Evolutionary conservation across 1,284 basidiomycete species (phyloP).

Genomic region (Inonotus obliquus): DNA sequence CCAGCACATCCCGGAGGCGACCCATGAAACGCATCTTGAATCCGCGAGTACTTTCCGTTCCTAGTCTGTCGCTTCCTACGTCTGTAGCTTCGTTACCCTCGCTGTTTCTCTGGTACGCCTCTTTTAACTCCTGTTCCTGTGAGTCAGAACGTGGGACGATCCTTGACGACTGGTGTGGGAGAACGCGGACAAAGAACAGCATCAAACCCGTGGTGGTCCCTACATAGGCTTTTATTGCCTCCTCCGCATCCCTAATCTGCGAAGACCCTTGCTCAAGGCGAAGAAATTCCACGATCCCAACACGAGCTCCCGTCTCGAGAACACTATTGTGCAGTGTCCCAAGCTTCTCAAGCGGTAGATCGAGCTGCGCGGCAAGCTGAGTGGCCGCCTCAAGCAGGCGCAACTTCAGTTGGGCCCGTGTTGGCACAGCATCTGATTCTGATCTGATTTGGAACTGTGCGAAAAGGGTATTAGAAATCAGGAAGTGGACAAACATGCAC

Average conservation of each 20-base stretch:
- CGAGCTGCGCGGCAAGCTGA: slow-evolving; percentile 13
- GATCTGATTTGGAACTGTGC: not conserved
- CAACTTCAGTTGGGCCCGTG: slow-evolving; percentile 3
- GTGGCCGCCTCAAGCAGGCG: slow-evolving; percentile 12
- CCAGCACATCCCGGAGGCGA: slow-evolving; percentile 14
- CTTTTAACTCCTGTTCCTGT: not conserved
- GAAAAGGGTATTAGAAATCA: not conserved
- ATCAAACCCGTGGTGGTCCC: not conserved
- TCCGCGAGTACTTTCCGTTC: not conserved
- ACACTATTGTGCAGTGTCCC: slow-evolving; percentile 8
- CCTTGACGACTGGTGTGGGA: slow-evolving; percentile 2
- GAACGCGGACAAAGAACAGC: slow-evolving; percentile 13
- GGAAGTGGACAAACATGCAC: not conserved
- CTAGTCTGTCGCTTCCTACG: not conserved
- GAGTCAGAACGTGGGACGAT: not conserved
- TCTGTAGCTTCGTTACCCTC: not conserved
- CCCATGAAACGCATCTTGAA: slow-evolving; percentile 12
- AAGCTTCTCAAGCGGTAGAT: slow-evolving; percentile 1
- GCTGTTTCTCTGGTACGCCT: not conserved
- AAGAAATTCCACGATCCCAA: slow-evolving; percentile 8
- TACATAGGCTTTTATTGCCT: slow-evolving; percentile 1
- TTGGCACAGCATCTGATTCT: not conserved
- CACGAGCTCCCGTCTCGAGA: slow-evolving; percentile 12
- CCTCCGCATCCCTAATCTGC: not conserved
- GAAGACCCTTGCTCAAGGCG: slow-evolving; percentile 1